A percentile compares a stretch with the other conserved stretches of the same genome.
Evolutionary conservation across 345 rosid genomes (phyloP).

Genomic region (Hypericum androsaemum): DNA sequence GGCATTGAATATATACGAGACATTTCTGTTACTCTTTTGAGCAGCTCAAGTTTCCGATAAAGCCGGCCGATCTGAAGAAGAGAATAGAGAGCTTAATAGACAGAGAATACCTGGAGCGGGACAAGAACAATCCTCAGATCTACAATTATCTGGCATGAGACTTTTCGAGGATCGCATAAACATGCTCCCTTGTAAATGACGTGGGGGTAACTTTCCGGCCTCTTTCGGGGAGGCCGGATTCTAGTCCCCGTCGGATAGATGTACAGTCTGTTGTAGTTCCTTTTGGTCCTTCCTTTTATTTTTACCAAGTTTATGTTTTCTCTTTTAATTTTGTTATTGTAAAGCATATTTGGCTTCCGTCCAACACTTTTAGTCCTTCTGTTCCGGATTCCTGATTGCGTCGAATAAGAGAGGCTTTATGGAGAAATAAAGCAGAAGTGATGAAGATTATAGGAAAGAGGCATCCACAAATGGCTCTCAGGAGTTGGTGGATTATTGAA

Average conservation of each 20-base stretch:
- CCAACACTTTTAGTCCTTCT: too few species aligned
- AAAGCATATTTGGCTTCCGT: slow-evolving; percentile 21
- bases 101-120: slow-evolving; percentile 96
- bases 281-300: too few species aligned
- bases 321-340: slow-evolving; percentile 24
- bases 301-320: slow-evolving; percentile 7
- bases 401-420: too few species aligned
- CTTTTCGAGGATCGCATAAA: not conserved
- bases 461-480: too few species aligned
- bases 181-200: slow-evolving; percentile 13
- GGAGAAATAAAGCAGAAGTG: too few species aligned
- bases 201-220: slow-evolving; percentile 9
- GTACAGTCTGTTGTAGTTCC: slow-evolving; percentile 31
- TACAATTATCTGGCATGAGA: slow-evolving; percentile 82
- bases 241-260: slow-evolving; percentile 17
- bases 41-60: slow-evolving; percentile 94
- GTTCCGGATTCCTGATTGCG: too few species aligned
- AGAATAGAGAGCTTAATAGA: slow-evolving; percentile 93
- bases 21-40: slow-evolving; percentile 14
- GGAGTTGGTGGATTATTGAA: too few species aligned
- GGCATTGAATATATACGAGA: too few species aligned
- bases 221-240: slow-evolving; percentile 1
- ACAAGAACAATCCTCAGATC: slow-evolving; percentile 93
- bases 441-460: too few species aligned
- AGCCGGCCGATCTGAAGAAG: slow-evolving; percentile 95